Conservation (phyloP, 306 rosid genomes). For the Comarum palustre region DNA sequence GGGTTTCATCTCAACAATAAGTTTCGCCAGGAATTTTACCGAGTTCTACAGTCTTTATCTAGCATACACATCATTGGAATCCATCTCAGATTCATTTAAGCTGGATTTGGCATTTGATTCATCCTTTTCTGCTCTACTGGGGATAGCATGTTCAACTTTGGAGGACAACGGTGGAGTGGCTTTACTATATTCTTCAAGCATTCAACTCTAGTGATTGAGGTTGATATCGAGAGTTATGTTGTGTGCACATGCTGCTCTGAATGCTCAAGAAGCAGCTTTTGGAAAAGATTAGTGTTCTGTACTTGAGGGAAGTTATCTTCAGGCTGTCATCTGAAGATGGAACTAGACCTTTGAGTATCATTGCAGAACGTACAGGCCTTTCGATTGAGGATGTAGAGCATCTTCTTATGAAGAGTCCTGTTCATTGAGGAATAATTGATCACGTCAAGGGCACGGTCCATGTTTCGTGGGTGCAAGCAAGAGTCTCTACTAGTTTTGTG, state of each 20-base stretch:
- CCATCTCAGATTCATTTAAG: conserved; percentile 94
- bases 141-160: conserved; percentile 95
- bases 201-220: conserved; percentile 87
- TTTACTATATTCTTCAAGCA: conserved; percentile 90
- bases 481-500: no score
- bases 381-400: conserved; percentile 95
- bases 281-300: conserved; percentile 91
- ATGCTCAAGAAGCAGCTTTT: conserved; percentile 82
- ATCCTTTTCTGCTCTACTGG: conserved; percentile 97
- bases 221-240: conserved; percentile 88
- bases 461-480: conserved; percentile 94
- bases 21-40: conserved; percentile 84
- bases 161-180: conserved; percentile 99
- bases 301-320: conserved; percentile 98
- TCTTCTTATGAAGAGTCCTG: conserved; percentile 97
- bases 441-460: conserved; percentile 92
- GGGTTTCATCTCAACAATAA: conserved; percentile 96
- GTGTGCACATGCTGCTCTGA: conserved; percentile 80
- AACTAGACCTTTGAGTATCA: conserved; percentile 81
- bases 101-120: conserved; percentile 96
- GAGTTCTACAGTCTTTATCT: conserved; percentile 97
- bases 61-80: conserved; percentile 91
- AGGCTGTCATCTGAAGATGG: conserved; percentile 97
- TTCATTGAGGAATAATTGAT: conserved; percentile 96
- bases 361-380: conserved; percentile 90